These are phyloP conservation scores for Neurospora tetraspora DNA, from an alignment of 495 filamentous ascomycete species.

Conservation along the genomic window DNA sequence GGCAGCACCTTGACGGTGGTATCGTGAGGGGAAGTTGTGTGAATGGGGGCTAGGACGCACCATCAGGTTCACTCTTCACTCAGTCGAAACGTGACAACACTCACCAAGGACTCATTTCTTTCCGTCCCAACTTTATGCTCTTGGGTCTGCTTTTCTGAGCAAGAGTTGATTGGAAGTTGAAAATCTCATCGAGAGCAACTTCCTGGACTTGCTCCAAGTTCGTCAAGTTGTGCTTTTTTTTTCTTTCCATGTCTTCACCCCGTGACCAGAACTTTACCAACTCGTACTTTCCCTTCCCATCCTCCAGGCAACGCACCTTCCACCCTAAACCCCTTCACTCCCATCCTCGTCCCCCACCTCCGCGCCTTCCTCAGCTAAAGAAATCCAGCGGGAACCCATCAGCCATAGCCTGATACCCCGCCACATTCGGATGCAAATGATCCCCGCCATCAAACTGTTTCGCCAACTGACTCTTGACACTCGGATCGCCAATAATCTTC, in stretches of 20 bases:
- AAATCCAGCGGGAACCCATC: constrained; percentile 49
- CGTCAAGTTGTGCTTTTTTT: not conserved
- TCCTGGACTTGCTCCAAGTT: not conserved
- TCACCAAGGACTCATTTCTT: not conserved
- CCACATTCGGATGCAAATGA: constrained; percentile 60
- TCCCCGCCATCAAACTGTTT: constrained; percentile 54
- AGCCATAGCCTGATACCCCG: constrained; percentile 53
- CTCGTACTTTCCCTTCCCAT: not conserved
- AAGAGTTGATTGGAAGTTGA: not conserved
- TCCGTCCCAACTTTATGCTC: not conserved
- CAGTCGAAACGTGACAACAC: not conserved
- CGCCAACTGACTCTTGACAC: constrained; percentile 32
- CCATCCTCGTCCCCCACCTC: not conserved
- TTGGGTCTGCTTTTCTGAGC: not conserved
- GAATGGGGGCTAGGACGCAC: not conserved
- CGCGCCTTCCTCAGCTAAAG: constrained; percentile 22
- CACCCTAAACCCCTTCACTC: not conserved
- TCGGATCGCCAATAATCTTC: constrained; percentile 42
- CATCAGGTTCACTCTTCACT: not conserved
- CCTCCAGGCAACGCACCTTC: not conserved
- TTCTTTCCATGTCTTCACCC: not conserved
- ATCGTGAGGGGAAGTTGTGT: not conserved
- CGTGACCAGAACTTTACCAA: not conserved
- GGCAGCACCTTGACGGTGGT: not conserved
- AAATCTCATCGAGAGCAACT: not conserved